These are phyloP conservation scores for Trichoderma sp. DNA, from an alignment of 2,329 filamentous ascomycete species.

Conservation along the genomic window DNA sequence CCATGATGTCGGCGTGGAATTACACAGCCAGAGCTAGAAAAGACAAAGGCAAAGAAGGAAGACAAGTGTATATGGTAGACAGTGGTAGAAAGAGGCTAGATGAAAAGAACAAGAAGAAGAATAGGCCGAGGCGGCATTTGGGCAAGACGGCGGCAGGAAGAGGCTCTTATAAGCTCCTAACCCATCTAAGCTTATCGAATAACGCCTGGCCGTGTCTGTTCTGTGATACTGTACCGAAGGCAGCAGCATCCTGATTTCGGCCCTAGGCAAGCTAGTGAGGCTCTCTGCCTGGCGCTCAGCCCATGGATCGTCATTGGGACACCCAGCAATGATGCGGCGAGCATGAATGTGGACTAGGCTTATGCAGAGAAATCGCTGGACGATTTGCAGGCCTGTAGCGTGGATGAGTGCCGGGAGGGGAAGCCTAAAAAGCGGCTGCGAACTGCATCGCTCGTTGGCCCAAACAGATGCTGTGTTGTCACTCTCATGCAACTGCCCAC, in stretches of 20 bases:
- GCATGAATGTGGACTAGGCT: neutral
- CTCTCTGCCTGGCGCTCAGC: conserved; percentile 17
- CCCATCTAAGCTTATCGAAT: neutral
- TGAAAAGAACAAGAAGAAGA: neutral
- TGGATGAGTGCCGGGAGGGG: neutral
- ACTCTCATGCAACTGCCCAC: conserved; percentile 5
- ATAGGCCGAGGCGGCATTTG: neutral
- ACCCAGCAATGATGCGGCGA: neutral
- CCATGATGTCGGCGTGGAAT: neutral
- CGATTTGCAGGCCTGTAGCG: neutral
- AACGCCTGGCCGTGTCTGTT: neutral
- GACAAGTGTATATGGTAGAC: neutral
- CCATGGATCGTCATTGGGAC: neutral
- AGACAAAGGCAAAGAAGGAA: neutral
- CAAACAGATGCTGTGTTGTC: conserved; percentile 4
- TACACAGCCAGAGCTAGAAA: too few relatives aligned
- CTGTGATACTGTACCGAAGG: neutral
- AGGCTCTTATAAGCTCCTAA: neutral
- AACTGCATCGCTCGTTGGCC: conserved; percentile 13
- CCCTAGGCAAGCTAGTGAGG: conserved; percentile 5
- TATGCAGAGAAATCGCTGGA: conserved; percentile 6
- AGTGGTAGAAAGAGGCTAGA: neutral
- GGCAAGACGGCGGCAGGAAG: neutral
- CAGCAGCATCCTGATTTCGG: conserved; percentile 13
- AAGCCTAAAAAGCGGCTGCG: conserved; percentile 10